Percentiles rank a stretch among this genome's conserved stretches.
Evolutionary conservation across 495 filamentous ascomycete species (phyloP).

Genomic region (Penicillium taxi): DNA sequence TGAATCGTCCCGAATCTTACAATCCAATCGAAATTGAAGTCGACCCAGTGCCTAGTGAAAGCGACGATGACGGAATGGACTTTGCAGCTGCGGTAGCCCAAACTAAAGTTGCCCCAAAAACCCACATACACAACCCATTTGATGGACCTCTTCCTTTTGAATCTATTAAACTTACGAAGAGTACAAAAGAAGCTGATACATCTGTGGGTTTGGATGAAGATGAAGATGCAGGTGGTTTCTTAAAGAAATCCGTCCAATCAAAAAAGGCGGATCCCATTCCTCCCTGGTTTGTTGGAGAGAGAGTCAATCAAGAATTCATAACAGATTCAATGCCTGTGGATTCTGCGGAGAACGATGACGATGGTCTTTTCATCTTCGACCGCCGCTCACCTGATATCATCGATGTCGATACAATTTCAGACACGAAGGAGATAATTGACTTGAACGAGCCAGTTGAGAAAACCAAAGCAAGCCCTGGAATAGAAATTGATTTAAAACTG

Average conservation of each 20-base stretch:
- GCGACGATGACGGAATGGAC: slow-evolving; percentile 39
- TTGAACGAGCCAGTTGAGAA: slow-evolving; percentile 31
- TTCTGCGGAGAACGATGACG: slow-evolving; percentile 15
- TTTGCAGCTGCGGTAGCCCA: slow-evolving; percentile 37
- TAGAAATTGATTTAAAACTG: neutral
- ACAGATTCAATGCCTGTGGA: slow-evolving; percentile 22
- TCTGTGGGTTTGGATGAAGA: slow-evolving; percentile 37
- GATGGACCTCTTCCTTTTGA: slow-evolving; percentile 85
- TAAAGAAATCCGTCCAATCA: slow-evolving; percentile 33
- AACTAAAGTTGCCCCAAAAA: slow-evolving; percentile 29
- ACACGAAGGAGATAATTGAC: slow-evolving; percentile 33
- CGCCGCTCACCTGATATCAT: slow-evolving; percentile 39
- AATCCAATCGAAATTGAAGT: slow-evolving; percentile 8
- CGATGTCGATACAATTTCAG: slow-evolving; percentile 32
- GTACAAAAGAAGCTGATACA: neutral
- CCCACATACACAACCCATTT: slow-evolving; percentile 30
- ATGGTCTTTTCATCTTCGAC: slow-evolving; percentile 33
- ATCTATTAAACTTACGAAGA: slow-evolving; percentile 61
- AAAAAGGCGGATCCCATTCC: slow-evolving; percentile 59
- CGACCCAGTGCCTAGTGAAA: slow-evolving; percentile 19
- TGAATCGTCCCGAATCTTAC: slow-evolving; percentile 20
- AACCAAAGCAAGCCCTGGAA: slow-evolving; percentile 1
- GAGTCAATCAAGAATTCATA: slow-evolving; percentile 27
- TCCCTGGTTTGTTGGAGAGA: slow-evolving; percentile 66
- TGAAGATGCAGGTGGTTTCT: slow-evolving; percentile 62